Conservation (phyloP, 2,329 filamentous ascomycete genomes). For the Diaporthe citrichinensis region DNA sequence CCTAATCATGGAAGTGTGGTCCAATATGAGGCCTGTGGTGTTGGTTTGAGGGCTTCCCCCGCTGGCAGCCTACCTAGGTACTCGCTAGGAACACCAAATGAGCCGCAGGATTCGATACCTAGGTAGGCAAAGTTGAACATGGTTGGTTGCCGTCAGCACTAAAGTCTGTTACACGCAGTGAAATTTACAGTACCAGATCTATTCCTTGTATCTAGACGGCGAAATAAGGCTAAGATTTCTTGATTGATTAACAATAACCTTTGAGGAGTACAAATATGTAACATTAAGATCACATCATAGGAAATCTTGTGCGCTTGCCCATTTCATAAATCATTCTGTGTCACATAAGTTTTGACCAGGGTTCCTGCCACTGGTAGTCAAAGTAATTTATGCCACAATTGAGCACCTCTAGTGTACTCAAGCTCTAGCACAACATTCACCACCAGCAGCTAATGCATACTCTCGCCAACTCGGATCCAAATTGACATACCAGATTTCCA, state of each 20-base stretch:
- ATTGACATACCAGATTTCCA: no score
- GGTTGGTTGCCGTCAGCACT: not conserved
- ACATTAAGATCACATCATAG: not conserved
- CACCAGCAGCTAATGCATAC: no score
- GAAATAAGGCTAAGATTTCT: not conserved
- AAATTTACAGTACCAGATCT: not conserved
- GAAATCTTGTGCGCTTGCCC: no score
- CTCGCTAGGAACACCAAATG: not conserved
- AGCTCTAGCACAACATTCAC: no score
- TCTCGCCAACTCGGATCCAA: no score
- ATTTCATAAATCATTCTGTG: no score
- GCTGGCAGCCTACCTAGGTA: no score
- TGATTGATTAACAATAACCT: not conserved
- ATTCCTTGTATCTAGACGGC: not conserved
- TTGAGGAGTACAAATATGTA: not conserved
- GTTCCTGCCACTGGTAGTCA: no score
- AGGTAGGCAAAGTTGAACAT: not conserved
- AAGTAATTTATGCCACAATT: no score
- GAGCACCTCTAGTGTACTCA: no score
- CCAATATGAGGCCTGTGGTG: not conserved
- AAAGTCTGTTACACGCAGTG: not conserved
- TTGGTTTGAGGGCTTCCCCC: not conserved
- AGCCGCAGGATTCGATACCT: not conserved
- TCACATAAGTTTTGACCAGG: no score
- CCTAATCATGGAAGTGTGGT: not conserved